phyloP scores from a whole-genome alignment of 2,329 filamentous ascomycete species.

The Elsinoe fawcettii region DNA sequence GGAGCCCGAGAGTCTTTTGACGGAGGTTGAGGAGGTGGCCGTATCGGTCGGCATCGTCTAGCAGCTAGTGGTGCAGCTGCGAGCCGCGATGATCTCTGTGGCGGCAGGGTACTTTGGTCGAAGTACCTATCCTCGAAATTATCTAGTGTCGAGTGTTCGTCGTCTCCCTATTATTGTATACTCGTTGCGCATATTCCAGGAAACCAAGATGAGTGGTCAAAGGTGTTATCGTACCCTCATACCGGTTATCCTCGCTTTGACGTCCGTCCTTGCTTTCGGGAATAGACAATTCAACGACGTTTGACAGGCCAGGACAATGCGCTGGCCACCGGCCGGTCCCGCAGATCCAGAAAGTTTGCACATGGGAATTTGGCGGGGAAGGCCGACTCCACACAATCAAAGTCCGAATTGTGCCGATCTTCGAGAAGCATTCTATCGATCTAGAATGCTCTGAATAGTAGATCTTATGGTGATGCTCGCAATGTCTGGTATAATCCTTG shows the following conservation, averaged over 20 bases:
- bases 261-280: neutral
- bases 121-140: slow-evolving; percentile 7
- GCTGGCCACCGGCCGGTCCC: neutral
- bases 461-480: too few relatives aligned
- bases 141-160: neutral
- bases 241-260: neutral
- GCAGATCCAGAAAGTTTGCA: neutral
- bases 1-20: slow-evolving; percentile 10
- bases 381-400: neutral
- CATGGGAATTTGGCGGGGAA: slow-evolving; percentile 4
- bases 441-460: too few relatives aligned
- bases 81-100: slow-evolving; percentile 11
- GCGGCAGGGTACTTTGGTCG: slow-evolving; percentile 2
- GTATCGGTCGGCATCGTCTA: slow-evolving; percentile 10
- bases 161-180: neutral
- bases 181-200: neutral
- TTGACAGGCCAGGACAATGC: slow-evolving; percentile 7
- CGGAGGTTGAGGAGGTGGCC: slow-evolving; percentile 2
- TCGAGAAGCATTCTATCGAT: neutral
- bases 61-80: slow-evolving; percentile 13
- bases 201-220: neutral
- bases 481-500: too few relatives aligned
- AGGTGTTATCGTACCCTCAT: neutral
- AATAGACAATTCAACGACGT: slow-evolving; percentile 9
- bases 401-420: neutral